Base-by-base conservation (phyloP, 1,284 basidiomycete genomes). In the Jaminaea rosea region DNA sequence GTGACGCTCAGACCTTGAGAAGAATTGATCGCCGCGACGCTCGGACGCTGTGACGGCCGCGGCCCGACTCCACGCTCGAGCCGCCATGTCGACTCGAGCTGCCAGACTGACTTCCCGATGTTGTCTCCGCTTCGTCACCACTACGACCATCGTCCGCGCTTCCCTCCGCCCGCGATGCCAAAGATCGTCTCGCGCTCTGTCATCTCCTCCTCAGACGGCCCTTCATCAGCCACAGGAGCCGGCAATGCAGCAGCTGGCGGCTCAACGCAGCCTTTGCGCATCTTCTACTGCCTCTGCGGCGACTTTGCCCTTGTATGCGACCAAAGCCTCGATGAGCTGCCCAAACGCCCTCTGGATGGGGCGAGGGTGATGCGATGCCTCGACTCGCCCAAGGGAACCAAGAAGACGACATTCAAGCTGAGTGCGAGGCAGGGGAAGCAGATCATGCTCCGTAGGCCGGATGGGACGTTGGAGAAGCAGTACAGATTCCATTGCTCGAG, bases 221-320 rank as follows among this genome's bases (percentile, higher is more conserved):
- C n/a, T n/a, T n/a, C n/a, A n/a, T n/a, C n/a, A n/a, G n/a, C n/a
- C n/a, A n/a, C n/a, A n/a, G n/a, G n/a, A n/a, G 34, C 34, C n/a
- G 39, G 39, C 39, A 17, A 15, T 5, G 13, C 17, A 5, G 39
- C 39, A n/a, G 8, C 29, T 15, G n/a, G n/a, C n/a, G n/a, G n/a
- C n/a, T 31, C 29, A 15, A 31, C 9, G 9, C 19, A 27, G 4
- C 26, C 32, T 0, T 50, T 56, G 8, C 39, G 34, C 23, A 53
- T 63, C 31, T 70, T 65, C 60, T 72, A 69, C 56, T 72, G 69
- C 45, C 53, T 70, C 41, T 72, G 69, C 51, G 69, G 69, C 17
- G 69, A 72, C 41, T 72, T 72, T 46, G 58, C 55, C 11, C 59
- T 72, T 13, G 69, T 70, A 26, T 62, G 50, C 31, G 62, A 72